Evolutionary conservation across 257 asterid species (phyloP), one percentile per base, ranked within the genome.

Genomic region (Agastache rugosa): DNA sequence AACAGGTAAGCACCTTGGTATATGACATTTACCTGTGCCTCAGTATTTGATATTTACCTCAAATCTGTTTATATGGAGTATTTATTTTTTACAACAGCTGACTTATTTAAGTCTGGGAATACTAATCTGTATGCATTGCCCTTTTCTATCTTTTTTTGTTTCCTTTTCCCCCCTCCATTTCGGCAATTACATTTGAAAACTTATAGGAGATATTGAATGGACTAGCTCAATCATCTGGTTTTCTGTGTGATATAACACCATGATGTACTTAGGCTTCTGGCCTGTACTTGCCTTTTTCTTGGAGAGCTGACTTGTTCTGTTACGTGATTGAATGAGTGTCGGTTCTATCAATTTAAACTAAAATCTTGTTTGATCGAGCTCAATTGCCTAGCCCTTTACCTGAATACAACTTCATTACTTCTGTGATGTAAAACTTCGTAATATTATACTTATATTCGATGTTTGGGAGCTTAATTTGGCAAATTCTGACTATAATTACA

Each of bases 1-100:
- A 19, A 93, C 98, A 72, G 98, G 98, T 93, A 81, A 63, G 79
- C 53, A 35, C 63, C 66, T 41, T 44, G 23, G 69, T 4, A 74
- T 51, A 66, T 67, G 56, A 27, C 27, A 56, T 27, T 55, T 22
- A 45, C 55, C 6, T 48, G 20, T 1, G 2, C 55, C 17, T 4
- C 7, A 16, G 17, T 6, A 16, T 16, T 3, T 67, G 56, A 27
- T 20, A 55, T 27, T 42, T n/a, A 27, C 51, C 11, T 29, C 39
- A 58, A 48, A 67, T 72, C 37, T 44, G 39, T 44, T 31, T 5
- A 31, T 31, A 31, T 31, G n/a, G n/a, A n/a, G n/a, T n/a, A 5
- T 31, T 31, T 3, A 29, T 4, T 45, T 53, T 37, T 11, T 4
- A 19, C 4, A 55, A 53, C 44, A 50, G 9, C 12, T 31, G 12